Evolutionary conservation across 192 early-diverging fungal species (phyloP).

Genomic region (Powellomyces hirtus): DNA sequence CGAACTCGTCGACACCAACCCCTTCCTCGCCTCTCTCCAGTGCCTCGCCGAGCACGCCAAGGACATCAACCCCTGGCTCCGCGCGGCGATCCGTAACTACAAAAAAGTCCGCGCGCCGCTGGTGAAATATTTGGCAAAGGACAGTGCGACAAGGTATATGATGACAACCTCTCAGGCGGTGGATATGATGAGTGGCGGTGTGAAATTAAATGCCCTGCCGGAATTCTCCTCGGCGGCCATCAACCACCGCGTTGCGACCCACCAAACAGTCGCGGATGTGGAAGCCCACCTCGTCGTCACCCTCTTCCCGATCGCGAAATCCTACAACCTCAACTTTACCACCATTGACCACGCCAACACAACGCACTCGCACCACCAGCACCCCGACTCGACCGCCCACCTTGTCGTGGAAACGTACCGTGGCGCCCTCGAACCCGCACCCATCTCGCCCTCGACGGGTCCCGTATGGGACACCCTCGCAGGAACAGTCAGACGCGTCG

Average conservation of each 20-base stretch:
- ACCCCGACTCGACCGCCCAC: neutral
- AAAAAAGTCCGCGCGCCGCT: slow-evolving; percentile 10
- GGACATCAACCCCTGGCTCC: slow-evolving; percentile 19
- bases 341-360: neutral
- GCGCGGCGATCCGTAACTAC: slow-evolving; percentile 15
- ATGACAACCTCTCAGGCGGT: slow-evolving; percentile 45
- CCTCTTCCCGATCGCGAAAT: slow-evolving; percentile 16
- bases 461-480: slow-evolving; percentile 32
- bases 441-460: slow-evolving; percentile 15
- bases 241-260: slow-evolving; percentile 43
- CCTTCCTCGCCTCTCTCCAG: slow-evolving; percentile 21
- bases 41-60: slow-evolving; percentile 28
- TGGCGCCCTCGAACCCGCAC: slow-evolving; percentile 34
- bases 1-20: slow-evolving; percentile 19
- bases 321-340: slow-evolving; percentile 12
- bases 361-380: neutral
- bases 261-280: slow-evolving; percentile 14
- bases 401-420: slow-evolving; percentile 4
- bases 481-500: slow-evolving; percentile 38
- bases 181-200: slow-evolving; percentile 45
- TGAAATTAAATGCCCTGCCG: slow-evolving; percentile 48
- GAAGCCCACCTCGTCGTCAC: slow-evolving; percentile 7
- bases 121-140: slow-evolving; percentile 6
- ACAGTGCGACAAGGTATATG: slow-evolving; percentile 10
- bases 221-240: slow-evolving; percentile 26